phyloP scores from a whole-genome alignment of 495 filamentous ascomycete genomes.

The Clohesyomyces aquaticus region DNA sequence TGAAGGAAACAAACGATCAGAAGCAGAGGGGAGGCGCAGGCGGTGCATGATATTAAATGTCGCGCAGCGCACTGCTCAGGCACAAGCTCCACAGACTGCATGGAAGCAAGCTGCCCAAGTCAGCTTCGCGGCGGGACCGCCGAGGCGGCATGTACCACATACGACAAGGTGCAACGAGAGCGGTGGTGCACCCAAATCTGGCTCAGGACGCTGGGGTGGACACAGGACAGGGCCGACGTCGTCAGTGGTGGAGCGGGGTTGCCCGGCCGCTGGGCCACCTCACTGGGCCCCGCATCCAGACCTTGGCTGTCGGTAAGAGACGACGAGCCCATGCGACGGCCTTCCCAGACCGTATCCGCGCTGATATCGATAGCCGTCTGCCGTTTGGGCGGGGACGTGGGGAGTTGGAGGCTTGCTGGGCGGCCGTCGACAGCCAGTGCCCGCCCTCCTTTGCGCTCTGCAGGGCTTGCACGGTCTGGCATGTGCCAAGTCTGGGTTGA shows the following conservation, averaged over 20 bases:
- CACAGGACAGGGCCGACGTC: too few relatives aligned
- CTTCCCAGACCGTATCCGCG: neutral
- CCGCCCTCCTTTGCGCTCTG: neutral
- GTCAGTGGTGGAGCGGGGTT: neutral
- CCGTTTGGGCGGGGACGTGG: too few relatives aligned
- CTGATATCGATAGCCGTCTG: neutral
- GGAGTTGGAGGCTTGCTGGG: too few relatives aligned
- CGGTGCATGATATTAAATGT: constrained; percentile 20
- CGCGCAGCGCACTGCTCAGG: constrained; percentile 11
- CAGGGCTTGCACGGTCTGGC: neutral
- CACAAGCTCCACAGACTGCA: constrained; percentile 2
- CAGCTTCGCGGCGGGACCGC: neutral
- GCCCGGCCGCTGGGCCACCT: neutral
- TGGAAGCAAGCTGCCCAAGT: neutral
- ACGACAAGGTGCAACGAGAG: too few relatives aligned
- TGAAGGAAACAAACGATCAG: neutral
- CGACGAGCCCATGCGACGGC: neutral
- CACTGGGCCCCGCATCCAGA: neutral
- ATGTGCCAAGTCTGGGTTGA: neutral
- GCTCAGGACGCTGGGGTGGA: neutral
- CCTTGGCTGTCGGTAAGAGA: neutral
- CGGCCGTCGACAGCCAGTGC: neutral
- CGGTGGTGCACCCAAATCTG: neutral
- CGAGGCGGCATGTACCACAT: neutral
- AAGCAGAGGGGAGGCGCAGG: neutral